A percentile compares a stretch with the other conserved stretches of the same genome.
phyloP scores from a whole-genome alignment of 1,139 yeast species.

The Pichia sp. region DNA sequence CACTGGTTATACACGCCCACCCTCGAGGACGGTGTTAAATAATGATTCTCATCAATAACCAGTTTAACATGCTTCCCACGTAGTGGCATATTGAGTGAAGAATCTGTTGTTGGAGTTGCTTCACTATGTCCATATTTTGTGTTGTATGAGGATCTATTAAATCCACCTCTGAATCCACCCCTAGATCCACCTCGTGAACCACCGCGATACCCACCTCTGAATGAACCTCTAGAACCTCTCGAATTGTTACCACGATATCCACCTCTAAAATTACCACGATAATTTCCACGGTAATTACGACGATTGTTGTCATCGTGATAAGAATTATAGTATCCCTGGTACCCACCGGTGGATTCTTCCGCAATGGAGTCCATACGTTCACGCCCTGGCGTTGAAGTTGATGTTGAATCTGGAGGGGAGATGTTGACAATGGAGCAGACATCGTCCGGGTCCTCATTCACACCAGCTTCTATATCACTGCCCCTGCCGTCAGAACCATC shows the following conservation, averaged over 20 bases:
- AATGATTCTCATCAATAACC: slow-evolving; percentile 11
- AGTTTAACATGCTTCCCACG: slow-evolving; percentile 3
- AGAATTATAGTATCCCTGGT: no score
- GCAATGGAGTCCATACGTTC: not conserved
- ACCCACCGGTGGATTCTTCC: slow-evolving; percentile 33
- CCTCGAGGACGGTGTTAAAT: slow-evolving; percentile 12
- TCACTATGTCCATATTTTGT: no score
- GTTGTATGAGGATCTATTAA: no score
- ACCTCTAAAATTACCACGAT: slow-evolving; percentile 5
- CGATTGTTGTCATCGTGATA: slow-evolving; percentile 33
- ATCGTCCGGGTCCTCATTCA: not conserved
- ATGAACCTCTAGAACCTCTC: not conserved
- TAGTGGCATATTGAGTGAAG: not conserved
- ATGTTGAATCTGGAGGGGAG: not conserved
- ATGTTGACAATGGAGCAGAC: not conserved
- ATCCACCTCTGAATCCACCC: no score
- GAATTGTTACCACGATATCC: slow-evolving; percentile 2
- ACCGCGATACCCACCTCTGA: not conserved
- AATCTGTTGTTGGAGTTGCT: not conserved
- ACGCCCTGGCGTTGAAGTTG: slow-evolving; percentile 1
- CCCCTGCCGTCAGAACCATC: no score
- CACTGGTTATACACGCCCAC: slow-evolving; percentile 12
- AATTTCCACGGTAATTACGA: slow-evolving; percentile 9
- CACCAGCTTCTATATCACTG: not conserved
- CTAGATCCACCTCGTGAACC: not conserved